Evolutionary conservation across 2,329 filamentous ascomycete genomes (phyloP).

Genomic region (Fusarium sacchari): DNA sequence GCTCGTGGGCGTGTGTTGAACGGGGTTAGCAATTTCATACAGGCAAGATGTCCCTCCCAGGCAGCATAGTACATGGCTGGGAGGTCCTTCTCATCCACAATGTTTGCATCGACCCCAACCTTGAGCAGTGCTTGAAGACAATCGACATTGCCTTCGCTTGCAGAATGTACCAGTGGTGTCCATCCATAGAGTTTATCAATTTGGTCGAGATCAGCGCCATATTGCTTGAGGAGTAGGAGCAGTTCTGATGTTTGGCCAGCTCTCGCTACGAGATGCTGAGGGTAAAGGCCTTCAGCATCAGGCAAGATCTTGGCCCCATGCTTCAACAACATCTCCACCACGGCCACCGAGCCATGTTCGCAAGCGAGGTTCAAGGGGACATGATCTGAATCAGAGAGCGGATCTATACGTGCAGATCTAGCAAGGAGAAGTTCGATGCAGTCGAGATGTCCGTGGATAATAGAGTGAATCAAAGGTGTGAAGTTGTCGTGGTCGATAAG

Average conservation of each 20-base stretch:
- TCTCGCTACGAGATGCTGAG: slow-evolving; percentile 94
- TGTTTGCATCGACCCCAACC: slow-evolving; percentile 79
- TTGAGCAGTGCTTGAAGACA: slow-evolving; percentile 85
- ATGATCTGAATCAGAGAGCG: slow-evolving; percentile 86
- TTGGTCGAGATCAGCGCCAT: slow-evolving; percentile 91
- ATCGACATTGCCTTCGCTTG: slow-evolving; percentile 92
- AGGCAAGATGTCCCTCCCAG: slow-evolving; percentile 96
- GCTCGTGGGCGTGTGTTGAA: slow-evolving; percentile 57
- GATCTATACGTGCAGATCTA: slow-evolving; percentile 85
- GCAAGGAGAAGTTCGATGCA: slow-evolving; percentile 83
- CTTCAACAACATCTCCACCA: slow-evolving; percentile 85
- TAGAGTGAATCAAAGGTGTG: slow-evolving; percentile 93
- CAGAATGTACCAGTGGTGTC: slow-evolving; percentile 96
- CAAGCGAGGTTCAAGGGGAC: slow-evolving; percentile 95
- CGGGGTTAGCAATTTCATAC: slow-evolving; percentile 86
- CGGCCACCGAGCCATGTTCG: slow-evolving; percentile 86
- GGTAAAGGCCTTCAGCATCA: slow-evolving; percentile 94
- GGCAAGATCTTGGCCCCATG: slow-evolving; percentile 85
- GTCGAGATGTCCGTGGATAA: slow-evolving; percentile 84
- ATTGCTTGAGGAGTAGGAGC: slow-evolving; percentile 81
- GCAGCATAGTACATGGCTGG: slow-evolving; percentile 98
- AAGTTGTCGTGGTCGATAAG: slow-evolving; percentile 96
- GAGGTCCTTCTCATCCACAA: slow-evolving; percentile 90
- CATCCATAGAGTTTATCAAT: slow-evolving; percentile 96
- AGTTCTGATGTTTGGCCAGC: slow-evolving; percentile 85